Conservation (phyloP, 352 stramenopile species). For the Aphanomyces astaci region DNA sequence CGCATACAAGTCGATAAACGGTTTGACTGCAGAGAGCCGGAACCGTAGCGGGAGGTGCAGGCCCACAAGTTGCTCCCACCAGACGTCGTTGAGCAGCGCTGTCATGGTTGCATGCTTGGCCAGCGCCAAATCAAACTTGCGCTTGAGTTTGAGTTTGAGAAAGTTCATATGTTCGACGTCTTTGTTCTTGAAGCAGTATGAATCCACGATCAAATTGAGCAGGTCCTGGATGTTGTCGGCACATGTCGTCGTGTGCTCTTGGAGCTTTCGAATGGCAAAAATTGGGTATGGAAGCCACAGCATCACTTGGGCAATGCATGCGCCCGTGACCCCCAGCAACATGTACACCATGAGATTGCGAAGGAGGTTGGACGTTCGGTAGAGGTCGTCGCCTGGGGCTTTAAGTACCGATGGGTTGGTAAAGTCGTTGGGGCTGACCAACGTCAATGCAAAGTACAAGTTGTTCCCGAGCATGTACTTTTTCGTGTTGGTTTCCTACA, state of each 20-base stretch:
- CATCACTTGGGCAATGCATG: conserved; percentile 56
- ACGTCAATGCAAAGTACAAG: conserved; percentile 73
- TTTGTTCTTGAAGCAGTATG: conserved; percentile 85
- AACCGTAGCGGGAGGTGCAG: conserved; percentile 61
- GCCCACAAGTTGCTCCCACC: conserved; percentile 74
- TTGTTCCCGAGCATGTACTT: conserved; percentile 80
- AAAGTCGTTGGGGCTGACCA: conserved; percentile 45
- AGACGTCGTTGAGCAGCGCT: conserved; percentile 54
- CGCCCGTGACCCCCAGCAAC: conserved; percentile 61
- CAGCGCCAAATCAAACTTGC: conserved; percentile 51
- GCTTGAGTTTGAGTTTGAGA: conserved; percentile 54
- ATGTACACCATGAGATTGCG: conserved; percentile 69
- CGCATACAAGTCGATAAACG: conserved; percentile 52
- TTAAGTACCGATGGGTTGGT: conserved; percentile 45
- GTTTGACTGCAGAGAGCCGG: conserved; percentile 59
- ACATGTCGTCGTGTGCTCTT: conserved; percentile 38
- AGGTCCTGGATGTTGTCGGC: conserved; percentile 57
- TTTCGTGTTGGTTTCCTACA: conserved; percentile 68
- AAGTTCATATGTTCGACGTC: conserved; percentile 81
- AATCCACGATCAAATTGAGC: conserved; percentile 74
- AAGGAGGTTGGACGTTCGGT: conserved; percentile 55
- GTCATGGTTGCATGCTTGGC: conserved; percentile 54
- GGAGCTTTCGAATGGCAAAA: conserved; percentile 54
- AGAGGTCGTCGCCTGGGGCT: conserved; percentile 35
- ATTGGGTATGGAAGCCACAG: conserved; percentile 73